Conservation (phyloP, 306 rosid species). For the Cyamopsis tetragonoloba region DNA sequence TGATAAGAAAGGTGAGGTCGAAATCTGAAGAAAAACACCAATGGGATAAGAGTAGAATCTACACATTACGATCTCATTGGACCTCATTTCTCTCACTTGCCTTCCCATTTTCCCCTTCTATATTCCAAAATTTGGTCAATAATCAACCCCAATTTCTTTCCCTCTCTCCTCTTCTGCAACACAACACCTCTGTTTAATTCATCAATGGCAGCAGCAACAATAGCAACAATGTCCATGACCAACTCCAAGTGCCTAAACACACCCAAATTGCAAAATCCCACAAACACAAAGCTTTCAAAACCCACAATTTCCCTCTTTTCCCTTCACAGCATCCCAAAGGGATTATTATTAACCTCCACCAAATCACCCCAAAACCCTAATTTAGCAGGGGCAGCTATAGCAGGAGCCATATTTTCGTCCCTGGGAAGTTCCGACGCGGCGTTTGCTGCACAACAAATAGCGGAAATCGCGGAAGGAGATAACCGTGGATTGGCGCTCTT, state of each 20-base stretch:
- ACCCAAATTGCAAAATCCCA: constrained; percentile 37
- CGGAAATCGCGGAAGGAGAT: constrained; percentile 72
- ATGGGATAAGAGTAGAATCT: constrained; percentile 76
- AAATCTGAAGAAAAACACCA: constrained; percentile 12
- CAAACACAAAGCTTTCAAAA: constrained; percentile 43
- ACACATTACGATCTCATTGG: constrained; percentile 47
- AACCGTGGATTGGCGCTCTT: constrained; percentile 74
- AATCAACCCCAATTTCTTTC: neutral
- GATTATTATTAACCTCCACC: neutral
- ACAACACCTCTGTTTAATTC: too few relatives aligned
- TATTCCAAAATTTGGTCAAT: constrained; percentile 20
- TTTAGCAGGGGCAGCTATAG: constrained; percentile 63
- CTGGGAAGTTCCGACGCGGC: constrained; percentile 57
- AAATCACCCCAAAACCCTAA: too few relatives aligned
- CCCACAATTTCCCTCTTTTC: constrained; percentile 45
- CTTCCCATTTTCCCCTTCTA: constrained; percentile 27
- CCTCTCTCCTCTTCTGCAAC: too few relatives aligned
- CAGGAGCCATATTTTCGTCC: constrained; percentile 71
- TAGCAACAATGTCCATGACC: constrained; percentile 74
- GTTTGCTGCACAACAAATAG: constrained; percentile 74
- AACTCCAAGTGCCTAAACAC: constrained; percentile 57
- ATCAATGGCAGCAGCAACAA: constrained; percentile 69
- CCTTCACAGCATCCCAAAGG: constrained; percentile 59
- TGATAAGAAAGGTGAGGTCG: constrained; percentile 66
- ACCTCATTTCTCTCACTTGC: constrained; percentile 26